phyloP scores from a whole-genome alignment of 305 asterid species.

The Solanum hybrid region DNA sequence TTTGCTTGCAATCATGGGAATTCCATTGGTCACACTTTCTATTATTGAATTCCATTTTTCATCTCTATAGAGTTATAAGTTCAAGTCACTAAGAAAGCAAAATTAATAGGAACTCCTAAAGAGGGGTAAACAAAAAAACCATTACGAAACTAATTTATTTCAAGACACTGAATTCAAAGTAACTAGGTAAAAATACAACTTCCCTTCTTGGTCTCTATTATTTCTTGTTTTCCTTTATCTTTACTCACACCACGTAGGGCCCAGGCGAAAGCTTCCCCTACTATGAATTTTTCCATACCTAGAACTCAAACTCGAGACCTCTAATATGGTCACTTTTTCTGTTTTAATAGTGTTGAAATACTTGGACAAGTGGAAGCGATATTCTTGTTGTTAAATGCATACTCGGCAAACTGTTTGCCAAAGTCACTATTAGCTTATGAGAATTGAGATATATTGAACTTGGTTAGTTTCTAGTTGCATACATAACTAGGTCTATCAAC shows the following conservation, averaged over 20 bases:
- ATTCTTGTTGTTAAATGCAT: background rate
- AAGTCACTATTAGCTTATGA: background rate
- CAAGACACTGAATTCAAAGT: background rate
- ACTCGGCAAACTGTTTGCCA: background rate
- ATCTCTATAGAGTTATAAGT: background rate
- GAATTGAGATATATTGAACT: background rate
- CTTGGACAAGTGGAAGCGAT: background rate
- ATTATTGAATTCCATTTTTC: conserved; percentile 42
- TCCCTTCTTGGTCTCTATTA: background rate
- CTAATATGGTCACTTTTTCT: background rate
- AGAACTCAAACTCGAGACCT: background rate
- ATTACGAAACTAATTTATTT: background rate
- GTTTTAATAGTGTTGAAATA: background rate
- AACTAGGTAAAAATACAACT: background rate
- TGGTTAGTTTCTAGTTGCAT: background rate
- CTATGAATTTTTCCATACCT: background rate
- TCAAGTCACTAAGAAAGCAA: too few relatives aligned
- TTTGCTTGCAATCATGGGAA: conserved; percentile 34
- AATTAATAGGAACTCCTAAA: background rate
- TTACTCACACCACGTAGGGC: background rate
- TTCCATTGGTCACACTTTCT: conserved; percentile 36
- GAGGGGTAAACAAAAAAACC: background rate
- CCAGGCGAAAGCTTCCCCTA: background rate
- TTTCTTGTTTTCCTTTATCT: background rate
- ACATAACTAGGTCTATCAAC: background rate